Conservation (phyloP, 805 yeast species). For the Suhomyces tanzawaensis region DNA sequence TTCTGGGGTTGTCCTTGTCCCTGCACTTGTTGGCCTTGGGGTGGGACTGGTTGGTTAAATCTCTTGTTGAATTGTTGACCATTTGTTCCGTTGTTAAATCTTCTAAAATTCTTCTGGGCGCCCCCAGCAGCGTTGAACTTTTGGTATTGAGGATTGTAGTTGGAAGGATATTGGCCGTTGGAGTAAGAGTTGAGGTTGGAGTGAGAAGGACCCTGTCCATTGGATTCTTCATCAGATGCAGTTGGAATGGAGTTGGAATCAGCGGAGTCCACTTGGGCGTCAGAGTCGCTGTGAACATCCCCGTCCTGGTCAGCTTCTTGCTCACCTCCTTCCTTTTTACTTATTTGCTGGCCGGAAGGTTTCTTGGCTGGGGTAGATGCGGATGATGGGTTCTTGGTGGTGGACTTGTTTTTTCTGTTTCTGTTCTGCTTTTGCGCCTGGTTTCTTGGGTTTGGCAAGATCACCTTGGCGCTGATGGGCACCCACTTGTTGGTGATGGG, state of each 20-base stretch:
- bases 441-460: constrained; percentile 36
- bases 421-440: constrained; percentile 20
- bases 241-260: constrained; percentile 3
- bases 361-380: constrained; percentile 4
- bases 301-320: constrained; percentile 1
- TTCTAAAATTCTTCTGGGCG: constrained; percentile 28
- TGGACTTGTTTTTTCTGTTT: constrained; percentile 28
- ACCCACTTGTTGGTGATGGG: constrained; percentile 46
- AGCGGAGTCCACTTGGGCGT: constrained; percentile 4
- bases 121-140: constrained; percentile 11
- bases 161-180: constrained; percentile 8
- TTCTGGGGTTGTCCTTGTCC: constrained; percentile 10
- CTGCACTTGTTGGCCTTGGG: constrained; percentile 16
- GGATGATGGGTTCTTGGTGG: constrained; percentile 12
- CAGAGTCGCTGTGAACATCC: constrained; percentile 1
- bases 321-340: constrained; percentile 9
- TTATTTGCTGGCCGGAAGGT: constrained; percentile 6
- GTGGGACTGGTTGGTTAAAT: constrained; percentile 19
- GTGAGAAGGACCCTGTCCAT: constrained; percentile 1
- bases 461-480: constrained; percentile 43
- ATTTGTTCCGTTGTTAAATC: constrained; percentile 19
- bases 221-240: constrained; percentile 4
- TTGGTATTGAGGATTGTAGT: constrained; percentile 13
- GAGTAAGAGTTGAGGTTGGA: constrained; percentile 5
- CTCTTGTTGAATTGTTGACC: constrained; percentile 18